Conservation (phyloP, 306 rosid genomes). For the Corylus avellana region DNA sequence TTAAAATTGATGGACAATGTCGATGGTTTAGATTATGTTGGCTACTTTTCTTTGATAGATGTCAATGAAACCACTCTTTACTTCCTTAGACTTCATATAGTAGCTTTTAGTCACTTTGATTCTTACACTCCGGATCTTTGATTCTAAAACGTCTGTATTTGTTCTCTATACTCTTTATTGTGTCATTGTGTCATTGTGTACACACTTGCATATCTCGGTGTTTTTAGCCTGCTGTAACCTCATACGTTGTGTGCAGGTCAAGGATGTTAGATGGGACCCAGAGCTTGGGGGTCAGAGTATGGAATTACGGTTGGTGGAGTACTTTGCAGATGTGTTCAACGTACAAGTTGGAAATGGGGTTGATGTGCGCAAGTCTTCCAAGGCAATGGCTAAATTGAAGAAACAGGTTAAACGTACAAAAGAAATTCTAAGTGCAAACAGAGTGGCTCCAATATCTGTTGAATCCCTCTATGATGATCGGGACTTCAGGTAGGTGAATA, state of each 20-base stretch:
- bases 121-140: neutral
- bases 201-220: slow-evolving; percentile 13
- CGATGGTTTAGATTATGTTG: neutral
- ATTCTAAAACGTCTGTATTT: neutral
- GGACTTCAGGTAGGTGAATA: slow-evolving; percentile 73
- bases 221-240: slow-evolving; percentile 10
- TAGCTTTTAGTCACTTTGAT: neutral
- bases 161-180: neutral
- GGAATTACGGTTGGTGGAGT: slow-evolving; percentile 86
- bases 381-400: slow-evolving; percentile 98
- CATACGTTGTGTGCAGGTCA: slow-evolving; percentile 57
- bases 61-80: neutral
- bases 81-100: neutral
- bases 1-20: slow-evolving; percentile 8
- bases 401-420: slow-evolving; percentile 96
- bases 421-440: slow-evolving; percentile 96
- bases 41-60: slow-evolving; percentile 6
- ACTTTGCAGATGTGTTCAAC: slow-evolving; percentile 88
- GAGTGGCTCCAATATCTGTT: slow-evolving; percentile 91
- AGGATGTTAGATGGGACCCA: slow-evolving; percentile 95
- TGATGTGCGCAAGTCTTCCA: slow-evolving; percentile 83
- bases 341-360: slow-evolving; percentile 80
- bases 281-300: slow-evolving; percentile 89
- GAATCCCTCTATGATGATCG: slow-evolving; percentile 85
- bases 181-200: neutral